Conservation (phyloP, 176 grass and related monocot genomes). For the Zoysia japonica region DNA sequence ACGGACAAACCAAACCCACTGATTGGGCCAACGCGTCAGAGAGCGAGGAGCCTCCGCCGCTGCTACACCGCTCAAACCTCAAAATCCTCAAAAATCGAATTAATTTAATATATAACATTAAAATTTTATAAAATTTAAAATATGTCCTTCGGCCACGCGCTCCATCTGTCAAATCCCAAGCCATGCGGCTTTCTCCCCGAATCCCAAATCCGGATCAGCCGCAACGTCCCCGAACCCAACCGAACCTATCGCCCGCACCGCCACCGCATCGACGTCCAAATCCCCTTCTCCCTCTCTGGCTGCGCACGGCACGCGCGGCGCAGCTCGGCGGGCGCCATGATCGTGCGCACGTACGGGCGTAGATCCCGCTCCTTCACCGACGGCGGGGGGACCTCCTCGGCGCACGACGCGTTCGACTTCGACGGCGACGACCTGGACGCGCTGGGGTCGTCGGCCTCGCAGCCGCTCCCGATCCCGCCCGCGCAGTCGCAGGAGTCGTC, state of each 20-base stretch:
- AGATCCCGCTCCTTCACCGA: constrained; percentile 67
- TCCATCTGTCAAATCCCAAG: neutral
- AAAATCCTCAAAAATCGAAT: no score
- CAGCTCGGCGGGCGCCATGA: constrained; percentile 54
- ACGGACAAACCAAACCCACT: constrained; percentile 19
- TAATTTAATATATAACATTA: no score
- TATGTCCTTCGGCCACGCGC: no score
- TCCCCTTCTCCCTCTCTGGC: constrained; percentile 32
- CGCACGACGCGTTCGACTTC: constrained; percentile 65
- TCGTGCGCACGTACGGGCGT: constrained; percentile 89
- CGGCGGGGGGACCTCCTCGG: constrained; percentile 38
- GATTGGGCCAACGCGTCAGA: neutral
- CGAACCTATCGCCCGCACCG: constrained; percentile 12
- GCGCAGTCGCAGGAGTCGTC: constrained; percentile 71
- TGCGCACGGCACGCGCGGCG: neutral
- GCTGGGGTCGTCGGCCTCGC: constrained; percentile 46
- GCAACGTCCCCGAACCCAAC: constrained; percentile 31
- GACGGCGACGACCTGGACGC: constrained; percentile 51
- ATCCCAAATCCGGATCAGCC: constrained; percentile 51
- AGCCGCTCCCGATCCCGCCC: constrained; percentile 37
- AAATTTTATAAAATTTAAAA: no score
- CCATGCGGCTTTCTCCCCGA: neutral
- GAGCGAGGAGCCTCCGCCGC: neutral
- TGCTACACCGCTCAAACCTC: no score
- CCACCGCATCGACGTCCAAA: constrained; percentile 20